Evolutionary conservation across 2,329 filamentous ascomycete species (phyloP).

Genomic region (Colletotrichum tropicicola): DNA sequence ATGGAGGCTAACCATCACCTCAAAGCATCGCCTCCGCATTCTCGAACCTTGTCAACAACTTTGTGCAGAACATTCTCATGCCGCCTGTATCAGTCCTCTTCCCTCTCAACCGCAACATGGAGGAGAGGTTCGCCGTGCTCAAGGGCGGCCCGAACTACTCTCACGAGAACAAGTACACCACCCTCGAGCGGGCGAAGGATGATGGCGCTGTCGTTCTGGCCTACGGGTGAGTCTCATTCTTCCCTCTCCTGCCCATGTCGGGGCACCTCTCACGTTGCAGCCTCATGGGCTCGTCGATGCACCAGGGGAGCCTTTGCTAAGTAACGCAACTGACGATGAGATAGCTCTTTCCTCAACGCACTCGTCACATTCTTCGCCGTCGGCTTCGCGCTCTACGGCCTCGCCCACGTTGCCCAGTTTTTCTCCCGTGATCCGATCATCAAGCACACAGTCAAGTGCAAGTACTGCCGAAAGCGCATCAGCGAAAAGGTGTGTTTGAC

Average conservation of each 20-base stretch:
- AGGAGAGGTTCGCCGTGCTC: slow-evolving; percentile 78
- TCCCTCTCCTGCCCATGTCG: not conserved
- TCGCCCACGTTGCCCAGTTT: slow-evolving; percentile 70
- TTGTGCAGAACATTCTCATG: slow-evolving; percentile 76
- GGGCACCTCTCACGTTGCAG: not conserved
- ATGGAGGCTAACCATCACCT: slow-evolving; percentile 16
- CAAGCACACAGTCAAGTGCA: slow-evolving; percentile 75
- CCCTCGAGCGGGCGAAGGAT: slow-evolving; percentile 71
- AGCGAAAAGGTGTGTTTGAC: slow-evolving; percentile 64
- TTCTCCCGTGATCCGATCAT: slow-evolving; percentile 73
- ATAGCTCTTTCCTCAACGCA: slow-evolving; percentile 69
- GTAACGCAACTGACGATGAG: not conserved
- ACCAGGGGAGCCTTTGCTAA: not conserved
- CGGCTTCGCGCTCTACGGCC: slow-evolving; percentile 70
- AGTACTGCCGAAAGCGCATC: slow-evolving; percentile 71
- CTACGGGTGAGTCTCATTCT: slow-evolving; percentile 64
- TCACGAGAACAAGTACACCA: slow-evolving; percentile 70
- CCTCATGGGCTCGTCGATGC: not conserved
- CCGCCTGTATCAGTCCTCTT: slow-evolving; percentile 75
- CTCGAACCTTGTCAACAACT: slow-evolving; percentile 75
- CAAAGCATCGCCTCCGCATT: slow-evolving; percentile 74
- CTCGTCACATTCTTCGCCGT: slow-evolving; percentile 73
- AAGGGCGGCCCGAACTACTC: slow-evolving; percentile 63
- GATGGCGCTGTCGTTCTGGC: slow-evolving; percentile 79
- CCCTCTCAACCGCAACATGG: slow-evolving; percentile 75